Base-by-base conservation (phyloP, 176 grass and related monocot species). In the Eremochloa ophiuroides region DNA sequence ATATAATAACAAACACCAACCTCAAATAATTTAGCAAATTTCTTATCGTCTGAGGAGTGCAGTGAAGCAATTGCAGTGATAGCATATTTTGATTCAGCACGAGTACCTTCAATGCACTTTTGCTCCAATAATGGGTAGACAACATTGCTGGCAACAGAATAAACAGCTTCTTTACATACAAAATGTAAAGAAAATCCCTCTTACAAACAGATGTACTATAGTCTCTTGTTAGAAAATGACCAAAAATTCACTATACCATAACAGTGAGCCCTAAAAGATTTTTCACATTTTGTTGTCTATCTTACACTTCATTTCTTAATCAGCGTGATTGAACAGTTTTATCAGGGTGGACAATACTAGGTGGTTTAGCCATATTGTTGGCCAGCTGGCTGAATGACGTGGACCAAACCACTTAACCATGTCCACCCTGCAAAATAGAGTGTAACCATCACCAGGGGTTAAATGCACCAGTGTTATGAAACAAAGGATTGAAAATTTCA, bases 31-130 rank as follows among this genome's bases (percentile, higher is more conserved):
- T 42, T 83, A 64, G 72, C 61, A 86, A 95, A 93, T 70, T 53
- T 91, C 59, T 46, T 44, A 64, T 91, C 83, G 85, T 73, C 71
- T 79, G 86, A 63, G 33, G 81, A 69, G 66, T 78, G 79, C 23
- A 98, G 71, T 38, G 90, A 91, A 88, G 75, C 83, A 80, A 98
- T 95, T 74, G 87, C 86, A 68, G 62, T 71, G 59, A 95, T 74
- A 62, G 96, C 96, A 75, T 89, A 86, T 78, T 98, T 98, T 34
- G 96, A 88, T 88, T 98, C 96, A n/a, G 66, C 73, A 44, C 93
- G 92, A 43, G 96, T 95, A 84, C 95, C 95, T 82, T 95, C 90
- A 69, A 95, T 88, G 79, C 95, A 98, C 80, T 88, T 98, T 74
- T 71, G 66, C 78, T 98, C 95, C 88, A 95, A 77, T 85, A 94